These are phyloP conservation scores for Apiospora rasikravindrae DNA, from an alignment of 2,329 filamentous ascomycete species.

Conservation along the genomic window DNA sequence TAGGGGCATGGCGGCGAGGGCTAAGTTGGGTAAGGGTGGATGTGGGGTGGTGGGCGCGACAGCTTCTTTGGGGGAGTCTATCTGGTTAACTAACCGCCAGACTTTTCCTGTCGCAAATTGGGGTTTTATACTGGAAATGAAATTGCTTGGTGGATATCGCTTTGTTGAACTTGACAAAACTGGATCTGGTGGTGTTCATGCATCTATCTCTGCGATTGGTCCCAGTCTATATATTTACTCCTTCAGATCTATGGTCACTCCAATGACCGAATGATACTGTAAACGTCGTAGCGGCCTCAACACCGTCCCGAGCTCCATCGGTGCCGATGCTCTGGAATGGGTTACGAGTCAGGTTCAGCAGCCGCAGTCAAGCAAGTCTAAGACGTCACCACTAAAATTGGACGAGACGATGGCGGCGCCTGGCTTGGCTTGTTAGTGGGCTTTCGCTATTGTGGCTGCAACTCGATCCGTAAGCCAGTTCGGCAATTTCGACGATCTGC, in stretches of 20 bases:
- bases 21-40: too few relatives aligned
- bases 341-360: neutral
- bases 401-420: neutral
- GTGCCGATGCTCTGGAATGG: neutral
- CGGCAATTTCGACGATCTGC: neutral
- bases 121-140: neutral
- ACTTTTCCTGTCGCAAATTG: neutral
- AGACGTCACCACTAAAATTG: neutral
- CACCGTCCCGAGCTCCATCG: neutral
- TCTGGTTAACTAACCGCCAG: neutral
- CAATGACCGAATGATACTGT: neutral
- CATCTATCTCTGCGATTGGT: neutral
- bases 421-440: neutral
- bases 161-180: neutral
- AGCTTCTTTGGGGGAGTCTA: neutral
- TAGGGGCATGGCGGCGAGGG: constrained; percentile 8
- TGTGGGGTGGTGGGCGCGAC: neutral
- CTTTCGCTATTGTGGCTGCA: too few relatives aligned
- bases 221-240: neutral
- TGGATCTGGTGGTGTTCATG: neutral
- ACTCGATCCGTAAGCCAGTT: neutral
- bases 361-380: neutral
- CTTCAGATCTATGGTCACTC: too few relatives aligned
- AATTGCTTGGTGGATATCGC: neutral
- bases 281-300: neutral